Evolutionary conservation across 805 yeast genomes (phyloP).

Genomic region (Metschnikowia cubensis): DNA sequence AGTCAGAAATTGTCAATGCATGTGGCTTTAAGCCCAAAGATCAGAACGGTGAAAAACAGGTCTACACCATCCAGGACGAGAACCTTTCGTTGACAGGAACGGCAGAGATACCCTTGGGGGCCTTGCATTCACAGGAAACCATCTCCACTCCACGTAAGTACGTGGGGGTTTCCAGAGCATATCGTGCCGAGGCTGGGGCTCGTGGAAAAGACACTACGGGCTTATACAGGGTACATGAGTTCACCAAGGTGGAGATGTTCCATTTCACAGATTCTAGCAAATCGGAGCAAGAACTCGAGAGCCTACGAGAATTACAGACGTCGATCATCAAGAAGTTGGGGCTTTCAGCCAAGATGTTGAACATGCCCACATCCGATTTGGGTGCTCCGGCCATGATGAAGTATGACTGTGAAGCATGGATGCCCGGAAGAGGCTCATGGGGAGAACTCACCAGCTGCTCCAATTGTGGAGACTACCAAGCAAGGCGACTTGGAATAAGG

Average conservation of each 20-base stretch:
- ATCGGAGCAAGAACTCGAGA: slow-evolving; percentile 52
- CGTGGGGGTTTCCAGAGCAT: slow-evolving; percentile 83
- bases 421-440: slow-evolving; percentile 94
- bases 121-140: slow-evolving; percentile 53
- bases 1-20: slow-evolving; percentile 70
- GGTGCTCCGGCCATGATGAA: slow-evolving; percentile 93
- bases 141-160: slow-evolving; percentile 50
- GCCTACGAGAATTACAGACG: slow-evolving; percentile 60
- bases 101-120: slow-evolving; percentile 93
- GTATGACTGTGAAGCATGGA: slow-evolving; percentile 94
- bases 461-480: slow-evolving; percentile 87
- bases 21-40: slow-evolving; percentile 97
- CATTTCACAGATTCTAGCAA: slow-evolving; percentile 55
- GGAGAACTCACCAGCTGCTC: slow-evolving; percentile 92
- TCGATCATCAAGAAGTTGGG: slow-evolving; percentile 65
- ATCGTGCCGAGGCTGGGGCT: slow-evolving; percentile 96
- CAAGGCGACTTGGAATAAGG: slow-evolving; percentile 74
- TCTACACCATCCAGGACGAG: slow-evolving; percentile 57
- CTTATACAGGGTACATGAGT: slow-evolving; percentile 90
- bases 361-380: slow-evolving; percentile 86
- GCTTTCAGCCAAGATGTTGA: slow-evolving; percentile 71
- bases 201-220: slow-evolving; percentile 92
- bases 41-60: slow-evolving; percentile 78
- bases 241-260: slow-evolving; percentile 90
- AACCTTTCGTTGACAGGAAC: slow-evolving; percentile 80